Conservation (phyloP, 345 rosid genomes). For the Brassica juncea region DNA sequence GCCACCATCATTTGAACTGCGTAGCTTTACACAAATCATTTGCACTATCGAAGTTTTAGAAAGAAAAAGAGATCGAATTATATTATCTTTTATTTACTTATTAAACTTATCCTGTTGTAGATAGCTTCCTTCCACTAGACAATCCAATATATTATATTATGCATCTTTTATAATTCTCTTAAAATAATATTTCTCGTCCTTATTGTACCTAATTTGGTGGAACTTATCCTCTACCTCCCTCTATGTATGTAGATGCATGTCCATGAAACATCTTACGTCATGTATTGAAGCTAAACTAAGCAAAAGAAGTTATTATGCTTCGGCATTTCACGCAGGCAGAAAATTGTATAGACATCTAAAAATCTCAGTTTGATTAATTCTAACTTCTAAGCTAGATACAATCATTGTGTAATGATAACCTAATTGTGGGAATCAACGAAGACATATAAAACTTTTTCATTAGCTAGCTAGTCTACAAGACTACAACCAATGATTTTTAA, state of each 20-base stretch:
- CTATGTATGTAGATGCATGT: not conserved
- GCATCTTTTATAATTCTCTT: not conserved
- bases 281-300: not conserved
- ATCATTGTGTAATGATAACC: slow-evolving; percentile 19
- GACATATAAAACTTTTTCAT: slow-evolving; percentile 28
- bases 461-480: not conserved
- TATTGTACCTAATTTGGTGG: slow-evolving; percentile 34
- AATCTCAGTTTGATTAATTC: no score
- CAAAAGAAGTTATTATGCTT: no score
- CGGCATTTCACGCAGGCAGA: not conserved
- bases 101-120: slow-evolving; percentile 33
- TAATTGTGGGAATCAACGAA: slow-evolving; percentile 34
- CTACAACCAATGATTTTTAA: slow-evolving; percentile 1
- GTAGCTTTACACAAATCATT: slow-evolving; percentile 32
- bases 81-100: not conserved
- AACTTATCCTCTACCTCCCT: slow-evolving; percentile 12
- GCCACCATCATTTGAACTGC: slow-evolving; percentile 16
- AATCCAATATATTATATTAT: slow-evolving; percentile 36
- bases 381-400: not conserved
- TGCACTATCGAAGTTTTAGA: slow-evolving; percentile 13
- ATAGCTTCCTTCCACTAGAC: slow-evolving; percentile 42
- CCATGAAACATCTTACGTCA: slow-evolving; percentile 24
- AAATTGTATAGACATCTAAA: not conserved
- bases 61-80: not conserved
- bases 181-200: not conserved